phyloP scores from a whole-genome alignment of 1,284 basidiomycete species.

The Pseudozyma pruni region DNA sequence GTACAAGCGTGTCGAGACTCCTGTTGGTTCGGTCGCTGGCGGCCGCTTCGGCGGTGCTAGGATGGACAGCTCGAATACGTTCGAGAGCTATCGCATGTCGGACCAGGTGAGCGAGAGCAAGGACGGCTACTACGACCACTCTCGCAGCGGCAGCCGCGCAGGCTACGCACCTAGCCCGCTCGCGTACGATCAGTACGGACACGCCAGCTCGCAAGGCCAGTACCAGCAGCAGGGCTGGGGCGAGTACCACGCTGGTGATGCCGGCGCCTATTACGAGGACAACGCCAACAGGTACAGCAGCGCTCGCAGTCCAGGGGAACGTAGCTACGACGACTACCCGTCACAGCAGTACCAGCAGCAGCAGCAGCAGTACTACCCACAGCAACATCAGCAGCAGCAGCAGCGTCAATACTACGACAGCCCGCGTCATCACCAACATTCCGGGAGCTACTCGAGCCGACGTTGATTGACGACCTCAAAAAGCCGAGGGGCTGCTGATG shows the following conservation, averaged over 20 bases:
- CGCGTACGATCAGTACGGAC: constrained; percentile 32
- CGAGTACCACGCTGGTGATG: constrained; percentile 59
- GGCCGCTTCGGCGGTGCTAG: constrained; percentile 38
- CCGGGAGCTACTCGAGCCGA: constrained; percentile 19
- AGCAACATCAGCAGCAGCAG: constrained; percentile 14
- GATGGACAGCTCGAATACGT: constrained; percentile 49
- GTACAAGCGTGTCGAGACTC: constrained; percentile 64
- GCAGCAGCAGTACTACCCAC: constrained; percentile 21
- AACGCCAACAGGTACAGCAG: constrained; percentile 45
- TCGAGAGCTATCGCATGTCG: constrained; percentile 61
- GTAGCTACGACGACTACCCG: constrained; percentile 40
- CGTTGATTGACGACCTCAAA: constrained; percentile 10
- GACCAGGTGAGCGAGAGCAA: constrained; percentile 44
- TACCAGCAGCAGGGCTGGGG: constrained; percentile 61
- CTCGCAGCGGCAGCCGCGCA: constrained; percentile 37
- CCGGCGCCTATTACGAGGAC: constrained; percentile 59
- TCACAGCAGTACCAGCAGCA: constrained; percentile 22
- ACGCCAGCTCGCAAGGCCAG: constrained; percentile 15
- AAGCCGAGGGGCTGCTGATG: not conserved
- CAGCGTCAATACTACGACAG: constrained; percentile 39
- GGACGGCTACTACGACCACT: constrained; percentile 57
- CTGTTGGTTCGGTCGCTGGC: constrained; percentile 40
- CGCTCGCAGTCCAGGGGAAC: constrained; percentile 5
- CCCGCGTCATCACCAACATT: constrained; percentile 18
- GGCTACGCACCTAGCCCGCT: constrained; percentile 38